A percentile compares a stretch with the other conserved stretches of the same genome.
These are phyloP conservation scores for Cystobasidium slooffiae DNA, from an alignment of 1,284 basidiomycete genomes.

Conservation along the genomic window DNA sequence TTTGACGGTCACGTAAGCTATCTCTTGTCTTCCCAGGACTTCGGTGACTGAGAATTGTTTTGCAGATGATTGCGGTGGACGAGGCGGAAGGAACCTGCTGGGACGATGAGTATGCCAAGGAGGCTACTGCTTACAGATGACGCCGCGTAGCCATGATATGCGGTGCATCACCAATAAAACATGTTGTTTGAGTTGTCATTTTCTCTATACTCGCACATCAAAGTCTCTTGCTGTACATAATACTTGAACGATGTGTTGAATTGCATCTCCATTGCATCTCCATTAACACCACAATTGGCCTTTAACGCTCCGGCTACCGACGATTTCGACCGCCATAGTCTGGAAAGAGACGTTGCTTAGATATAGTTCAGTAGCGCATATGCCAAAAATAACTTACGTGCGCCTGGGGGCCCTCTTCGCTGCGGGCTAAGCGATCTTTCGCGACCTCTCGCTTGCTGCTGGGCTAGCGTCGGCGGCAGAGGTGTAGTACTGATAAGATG, in stretches of 20 bases:
- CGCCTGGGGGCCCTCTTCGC: not conserved
- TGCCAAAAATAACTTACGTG: not conserved
- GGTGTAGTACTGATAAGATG: constrained; percentile 24
- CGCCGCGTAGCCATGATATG: not conserved
- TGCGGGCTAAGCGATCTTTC: constrained; percentile 31
- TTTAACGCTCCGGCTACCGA: not conserved
- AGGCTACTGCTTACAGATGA: not conserved
- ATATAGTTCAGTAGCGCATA: not conserved
- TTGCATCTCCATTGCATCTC: too few relatives aligned
- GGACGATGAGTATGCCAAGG: constrained; percentile 28
- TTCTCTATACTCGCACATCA: too few relatives aligned
- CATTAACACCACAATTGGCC: too few relatives aligned
- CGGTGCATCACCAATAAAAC: not conserved
- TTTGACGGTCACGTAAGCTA: constrained; percentile 40
- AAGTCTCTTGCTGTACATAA: too few relatives aligned
- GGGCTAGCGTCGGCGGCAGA: constrained; percentile 6
- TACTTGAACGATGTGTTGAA: too few relatives aligned
- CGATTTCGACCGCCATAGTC: constrained; percentile 31
- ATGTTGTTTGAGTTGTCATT: too few relatives aligned
- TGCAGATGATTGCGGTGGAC: constrained; percentile 23
- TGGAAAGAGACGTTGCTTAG: constrained; percentile 15
- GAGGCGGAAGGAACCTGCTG: constrained; percentile 21
- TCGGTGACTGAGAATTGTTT: too few relatives aligned
- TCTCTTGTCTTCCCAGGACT: too few relatives aligned
- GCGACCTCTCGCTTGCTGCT: not conserved